These are phyloP conservation scores for Polyporus arcularius DNA, from an alignment of 768 basidiomycete species.

Conservation along the genomic window DNA sequence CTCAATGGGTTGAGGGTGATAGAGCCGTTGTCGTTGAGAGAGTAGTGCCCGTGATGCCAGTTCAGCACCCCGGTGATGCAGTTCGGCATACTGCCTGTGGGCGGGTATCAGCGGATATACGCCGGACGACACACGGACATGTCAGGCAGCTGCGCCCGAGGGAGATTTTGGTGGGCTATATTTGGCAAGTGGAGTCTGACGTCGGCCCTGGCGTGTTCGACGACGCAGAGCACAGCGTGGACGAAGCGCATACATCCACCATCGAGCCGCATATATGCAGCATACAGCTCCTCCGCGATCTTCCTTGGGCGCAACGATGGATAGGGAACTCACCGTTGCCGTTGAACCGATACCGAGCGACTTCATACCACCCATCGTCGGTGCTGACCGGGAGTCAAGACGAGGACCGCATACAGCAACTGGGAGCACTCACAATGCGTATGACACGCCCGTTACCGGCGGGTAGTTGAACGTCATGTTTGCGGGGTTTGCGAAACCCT, in stretches of 20 bases:
- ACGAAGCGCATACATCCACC: no score
- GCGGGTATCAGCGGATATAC: background rate
- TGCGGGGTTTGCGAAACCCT: constrained; percentile 86
- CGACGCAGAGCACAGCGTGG: background rate
- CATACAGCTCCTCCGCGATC: background rate
- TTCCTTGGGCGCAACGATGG: background rate
- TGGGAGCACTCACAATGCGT: constrained; percentile 74
- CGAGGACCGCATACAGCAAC: background rate
- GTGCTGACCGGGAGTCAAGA: constrained; percentile 46
- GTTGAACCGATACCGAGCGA: constrained; percentile 86
- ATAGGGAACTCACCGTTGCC: constrained; percentile 68
- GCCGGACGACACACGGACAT: background rate
- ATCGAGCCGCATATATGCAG: no score
- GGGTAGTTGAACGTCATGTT: constrained; percentile 87
- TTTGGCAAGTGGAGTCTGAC: background rate
- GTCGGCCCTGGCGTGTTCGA: background rate
- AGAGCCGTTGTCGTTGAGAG: constrained; percentile 73
- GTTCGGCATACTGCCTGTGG: constrained; percentile 71
- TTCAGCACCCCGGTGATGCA: constrained; percentile 89
- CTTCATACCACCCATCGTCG: constrained; percentile 77
- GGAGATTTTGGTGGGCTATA: background rate
- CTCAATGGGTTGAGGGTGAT: constrained; percentile 70
- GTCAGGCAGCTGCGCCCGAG: background rate
- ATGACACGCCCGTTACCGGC: constrained; percentile 80
- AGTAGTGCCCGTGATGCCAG: constrained; percentile 88